Base-by-base conservation (phyloP, 1,139 yeast genomes). In the Suhomyces chickasaworum region DNA sequence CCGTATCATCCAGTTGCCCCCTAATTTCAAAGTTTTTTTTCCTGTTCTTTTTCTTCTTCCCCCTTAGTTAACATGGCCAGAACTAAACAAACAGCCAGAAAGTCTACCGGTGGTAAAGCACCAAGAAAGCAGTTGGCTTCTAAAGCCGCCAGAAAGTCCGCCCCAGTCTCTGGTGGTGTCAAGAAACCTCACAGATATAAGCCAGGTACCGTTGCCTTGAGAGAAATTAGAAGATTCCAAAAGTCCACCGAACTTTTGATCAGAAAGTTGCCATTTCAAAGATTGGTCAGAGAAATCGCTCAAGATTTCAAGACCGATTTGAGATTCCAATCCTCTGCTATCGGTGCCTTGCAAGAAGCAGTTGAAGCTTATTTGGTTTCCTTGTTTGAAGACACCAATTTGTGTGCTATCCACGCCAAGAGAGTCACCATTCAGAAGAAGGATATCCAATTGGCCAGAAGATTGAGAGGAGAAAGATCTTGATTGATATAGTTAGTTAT, bases 61-160 rank as follows among this genome's bases (percentile, higher is more conserved):
- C 46, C 18, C 25, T 21, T 21, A 35, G 27, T 7, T 12, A 25
- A 31, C 29, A 42, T 75, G 80, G 80, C 80, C 49, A 75, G 80
- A 75, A 75, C 80, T 46, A 75, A 75, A 60, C 80, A 75, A 69
- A 75, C 80, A 49, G 80, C 80, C 50, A 75, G 80, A 74, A 75
- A 75, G 61, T 75, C 79, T 44, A 75, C 80, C 51, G 80, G 80
- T 63, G 80, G 80, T 63, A 75, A 75, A 59, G 80, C 80, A 41
- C 80, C 80, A 61, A 75, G 80, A 74, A 75, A 75, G 63, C 80
- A 75, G 63, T 72, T 75, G 59, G 80, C 80, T 49, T 75, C 79
- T 48, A 75, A 75, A 63, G 80, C 80, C 45, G 80, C 80, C 50
- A 72, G 80, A 71, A 75, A 75, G 61, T 74, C 79, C 32, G 80